Evolutionary conservation across 2,329 filamentous ascomycete genomes (phyloP).

Genomic region (Aspergillus sp.): DNA sequence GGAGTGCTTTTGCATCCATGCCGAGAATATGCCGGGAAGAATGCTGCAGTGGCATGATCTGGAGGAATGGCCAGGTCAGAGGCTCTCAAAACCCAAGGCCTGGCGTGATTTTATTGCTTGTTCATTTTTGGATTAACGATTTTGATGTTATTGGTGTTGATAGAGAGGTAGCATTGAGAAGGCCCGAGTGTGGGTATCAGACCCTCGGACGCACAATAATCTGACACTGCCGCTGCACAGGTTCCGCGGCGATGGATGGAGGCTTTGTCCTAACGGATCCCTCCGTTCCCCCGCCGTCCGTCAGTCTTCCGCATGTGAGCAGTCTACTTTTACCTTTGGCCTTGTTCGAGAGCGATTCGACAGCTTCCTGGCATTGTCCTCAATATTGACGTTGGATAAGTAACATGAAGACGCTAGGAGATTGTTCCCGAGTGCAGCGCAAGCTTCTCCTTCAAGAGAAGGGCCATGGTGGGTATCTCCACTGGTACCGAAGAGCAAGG

Average conservation of each 20-base stretch:
- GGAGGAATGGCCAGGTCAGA: not conserved
- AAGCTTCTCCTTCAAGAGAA: no score
- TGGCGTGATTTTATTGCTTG: no score
- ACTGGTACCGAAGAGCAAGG: not conserved
- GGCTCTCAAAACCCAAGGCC: not conserved
- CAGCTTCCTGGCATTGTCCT: not conserved
- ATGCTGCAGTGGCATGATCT: not conserved
- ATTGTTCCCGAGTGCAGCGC: not conserved
- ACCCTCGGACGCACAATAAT: not conserved
- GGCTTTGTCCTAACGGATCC: constrained; percentile 2
- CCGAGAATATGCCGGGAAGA: not conserved
- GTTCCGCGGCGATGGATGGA: not conserved
- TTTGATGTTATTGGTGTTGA: not conserved
- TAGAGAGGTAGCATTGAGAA: not conserved
- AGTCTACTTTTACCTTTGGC: not conserved
- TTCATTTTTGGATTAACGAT: no score
- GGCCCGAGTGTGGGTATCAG: not conserved
- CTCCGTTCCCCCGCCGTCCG: not conserved
- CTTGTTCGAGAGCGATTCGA: not conserved
- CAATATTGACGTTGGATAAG: not conserved
- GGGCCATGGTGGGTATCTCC: no score
- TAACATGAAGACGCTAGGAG: not conserved
- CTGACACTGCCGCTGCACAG: not conserved
- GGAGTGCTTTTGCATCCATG: not conserved
- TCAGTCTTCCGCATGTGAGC: constrained; percentile 7